These are phyloP conservation scores for Carex myosuroides DNA, from an alignment of 176 grass and related monocot species.

Conservation along the genomic window DNA sequence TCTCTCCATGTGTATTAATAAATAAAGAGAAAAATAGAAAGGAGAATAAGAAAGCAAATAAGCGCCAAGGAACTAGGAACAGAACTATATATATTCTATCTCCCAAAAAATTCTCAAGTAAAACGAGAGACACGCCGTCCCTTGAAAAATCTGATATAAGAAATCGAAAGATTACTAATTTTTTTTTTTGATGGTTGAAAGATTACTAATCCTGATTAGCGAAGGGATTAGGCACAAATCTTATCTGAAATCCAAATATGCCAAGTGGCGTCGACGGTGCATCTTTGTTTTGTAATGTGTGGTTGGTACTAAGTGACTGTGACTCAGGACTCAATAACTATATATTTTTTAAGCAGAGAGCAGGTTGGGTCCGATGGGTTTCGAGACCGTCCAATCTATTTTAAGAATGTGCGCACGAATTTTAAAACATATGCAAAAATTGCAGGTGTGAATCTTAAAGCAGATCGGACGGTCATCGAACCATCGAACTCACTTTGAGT, in stretches of 20 bases:
- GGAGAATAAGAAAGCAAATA: background rate
- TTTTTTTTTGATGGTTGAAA: background rate
- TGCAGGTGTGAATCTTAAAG: no score
- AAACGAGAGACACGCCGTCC: background rate
- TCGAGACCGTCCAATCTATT: no score
- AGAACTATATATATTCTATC: background rate
- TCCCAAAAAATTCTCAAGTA: background rate
- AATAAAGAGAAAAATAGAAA: background rate
- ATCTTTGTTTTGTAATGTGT: conserved; percentile 24
- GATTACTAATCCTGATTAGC: background rate
- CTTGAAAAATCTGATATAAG: background rate
- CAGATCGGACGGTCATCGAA: no score
- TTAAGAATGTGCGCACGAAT: no score
- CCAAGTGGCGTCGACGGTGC: conserved; percentile 15
- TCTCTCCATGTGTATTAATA: conserved; percentile 5
- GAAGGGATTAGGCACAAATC: conserved; percentile 14
- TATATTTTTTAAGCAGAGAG: background rate
- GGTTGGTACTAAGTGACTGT: background rate
- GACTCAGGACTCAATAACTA: background rate
- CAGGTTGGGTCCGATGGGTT: no score
- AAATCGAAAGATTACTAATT: background rate
- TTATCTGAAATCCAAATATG: conserved; percentile 17
- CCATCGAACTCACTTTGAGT: no score
- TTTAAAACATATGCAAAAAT: no score
- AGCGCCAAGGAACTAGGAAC: background rate